Conservation (phyloP, 2,329 filamentous ascomycete species). For the Curvularia sp. region DNA sequence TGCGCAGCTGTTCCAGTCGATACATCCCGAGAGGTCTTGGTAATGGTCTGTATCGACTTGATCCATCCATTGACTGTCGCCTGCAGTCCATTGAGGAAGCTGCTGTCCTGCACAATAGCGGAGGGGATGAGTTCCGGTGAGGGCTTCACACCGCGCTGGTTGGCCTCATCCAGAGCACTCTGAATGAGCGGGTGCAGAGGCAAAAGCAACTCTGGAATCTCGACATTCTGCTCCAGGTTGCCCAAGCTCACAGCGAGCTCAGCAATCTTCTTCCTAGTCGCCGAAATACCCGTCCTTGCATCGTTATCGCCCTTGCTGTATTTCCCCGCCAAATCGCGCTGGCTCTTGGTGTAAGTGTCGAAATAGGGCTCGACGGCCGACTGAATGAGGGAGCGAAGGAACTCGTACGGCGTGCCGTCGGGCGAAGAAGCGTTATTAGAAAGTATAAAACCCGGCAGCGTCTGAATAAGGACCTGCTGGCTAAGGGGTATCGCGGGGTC, state of each 20-base stretch:
- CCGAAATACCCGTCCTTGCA: constrained; percentile 90
- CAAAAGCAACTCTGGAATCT: constrained; percentile 90
- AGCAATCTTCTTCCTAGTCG: constrained; percentile 96
- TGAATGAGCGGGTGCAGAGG: constrained; percentile 90
- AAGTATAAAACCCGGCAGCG: constrained; percentile 81
- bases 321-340: constrained; percentile 46
- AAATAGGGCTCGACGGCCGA: constrained; percentile 94
- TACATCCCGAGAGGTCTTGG: constrained; percentile 88
- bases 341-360: constrained; percentile 86
- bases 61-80: constrained; percentile 97
- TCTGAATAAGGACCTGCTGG: constrained; percentile 90
- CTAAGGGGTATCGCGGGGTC: constrained; percentile 82
- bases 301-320: constrained; percentile 84
- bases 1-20: constrained; percentile 82
- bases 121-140: constrained; percentile 79
- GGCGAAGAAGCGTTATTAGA: constrained; percentile 73
- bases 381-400: constrained; percentile 89
- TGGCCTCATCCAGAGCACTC: constrained; percentile 79
- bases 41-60: constrained; percentile 96
- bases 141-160: constrained; percentile 69
- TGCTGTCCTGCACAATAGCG: constrained; percentile 81
- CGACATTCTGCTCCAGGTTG: constrained; percentile 95
- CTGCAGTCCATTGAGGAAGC: constrained; percentile 92
- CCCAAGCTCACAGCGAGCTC: constrained; percentile 89
- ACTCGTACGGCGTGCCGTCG: constrained; percentile 85